phyloP scores from a whole-genome alignment of 768 basidiomycete genomes.

The Auriscalpium vulgare region DNA sequence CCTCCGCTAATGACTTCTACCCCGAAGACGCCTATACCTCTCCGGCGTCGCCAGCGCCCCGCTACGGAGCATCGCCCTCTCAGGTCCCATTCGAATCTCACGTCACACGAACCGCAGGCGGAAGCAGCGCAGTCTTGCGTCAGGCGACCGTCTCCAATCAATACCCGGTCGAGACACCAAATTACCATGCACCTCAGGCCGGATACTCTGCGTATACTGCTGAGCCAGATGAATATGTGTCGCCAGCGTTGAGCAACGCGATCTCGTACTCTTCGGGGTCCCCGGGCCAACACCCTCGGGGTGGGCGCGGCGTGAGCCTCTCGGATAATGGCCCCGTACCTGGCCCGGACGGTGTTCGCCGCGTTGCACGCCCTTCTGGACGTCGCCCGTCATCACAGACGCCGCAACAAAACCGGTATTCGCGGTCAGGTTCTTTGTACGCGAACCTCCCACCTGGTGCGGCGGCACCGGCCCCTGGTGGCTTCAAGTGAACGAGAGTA shows the following conservation, averaged over 20 bases:
- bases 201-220: conserved; percentile 23
- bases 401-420: conserved; percentile 58
- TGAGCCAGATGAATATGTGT: conserved; percentile 30
- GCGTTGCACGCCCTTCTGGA: conserved; percentile 57
- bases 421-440: conserved; percentile 42
- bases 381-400: conserved; percentile 56
- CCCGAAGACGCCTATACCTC: conserved; percentile 13
- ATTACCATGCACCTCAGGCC: conserved; percentile 17
- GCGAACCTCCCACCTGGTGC: conserved; percentile 64
- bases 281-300: conserved; percentile 7
- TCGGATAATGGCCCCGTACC: conserved; percentile 82
- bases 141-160: conserved; percentile 33
- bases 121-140: conserved; percentile 33
- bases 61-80: conserved; percentile 7
- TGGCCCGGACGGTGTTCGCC: conserved; percentile 66
- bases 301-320: conserved; percentile 61
- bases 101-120: conserved; percentile 29
- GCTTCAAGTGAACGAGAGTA: neutral
- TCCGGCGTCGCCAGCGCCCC: neutral
- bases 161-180: conserved; percentile 35
- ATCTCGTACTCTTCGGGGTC: neutral
- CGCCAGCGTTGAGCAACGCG: conserved; percentile 1
- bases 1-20: conserved; percentile 22
- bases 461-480: conserved; percentile 35
- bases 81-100: conserved; percentile 30